Evolutionary conservation across 257 asterid species (phyloP).

Genomic region (Lithospermum erythrorhizon): DNA sequence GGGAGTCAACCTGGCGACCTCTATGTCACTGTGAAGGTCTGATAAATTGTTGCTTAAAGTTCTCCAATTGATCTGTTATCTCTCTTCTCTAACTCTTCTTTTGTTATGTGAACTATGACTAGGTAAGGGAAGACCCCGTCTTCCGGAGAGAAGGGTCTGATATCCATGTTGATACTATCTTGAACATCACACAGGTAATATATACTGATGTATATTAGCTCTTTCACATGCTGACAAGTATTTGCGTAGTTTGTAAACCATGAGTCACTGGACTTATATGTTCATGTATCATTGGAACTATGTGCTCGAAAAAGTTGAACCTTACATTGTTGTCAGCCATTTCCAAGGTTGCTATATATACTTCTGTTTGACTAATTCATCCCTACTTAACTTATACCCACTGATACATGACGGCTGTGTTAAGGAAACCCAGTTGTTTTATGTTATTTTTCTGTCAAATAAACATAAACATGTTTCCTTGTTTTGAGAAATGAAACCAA

Average conservation of each 20-base stretch:
- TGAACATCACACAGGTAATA: slow-evolving; percentile 83
- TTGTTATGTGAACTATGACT: slow-evolving; percentile 8
- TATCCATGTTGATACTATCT: slow-evolving; percentile 75
- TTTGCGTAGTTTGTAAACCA: neutral
- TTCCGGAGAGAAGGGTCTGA: slow-evolving; percentile 90
- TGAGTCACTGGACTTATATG: no score
- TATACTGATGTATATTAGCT: neutral
- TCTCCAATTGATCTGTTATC: neutral
- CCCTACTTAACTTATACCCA: no score
- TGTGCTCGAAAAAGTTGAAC: neutral
- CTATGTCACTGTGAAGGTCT: slow-evolving; percentile 62
- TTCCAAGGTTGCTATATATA: no score
- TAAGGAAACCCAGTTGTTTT: no score
- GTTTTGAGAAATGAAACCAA: no score
- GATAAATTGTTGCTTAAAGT: slow-evolving; percentile 2
- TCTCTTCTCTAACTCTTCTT: neutral
- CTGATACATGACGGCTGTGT: no score
- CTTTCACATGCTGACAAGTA: neutral
- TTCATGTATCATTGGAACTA: no score
- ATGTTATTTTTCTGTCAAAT: no score
- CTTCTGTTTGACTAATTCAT: no score
- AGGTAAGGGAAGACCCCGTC: slow-evolving; percentile 96
- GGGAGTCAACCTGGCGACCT: slow-evolving; percentile 89
- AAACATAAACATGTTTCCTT: no score
- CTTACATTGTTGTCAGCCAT: neutral